Evolutionary conservation across 140 eudicot species (phyloP).

Genomic region (Erigeron philadelphicus): DNA sequence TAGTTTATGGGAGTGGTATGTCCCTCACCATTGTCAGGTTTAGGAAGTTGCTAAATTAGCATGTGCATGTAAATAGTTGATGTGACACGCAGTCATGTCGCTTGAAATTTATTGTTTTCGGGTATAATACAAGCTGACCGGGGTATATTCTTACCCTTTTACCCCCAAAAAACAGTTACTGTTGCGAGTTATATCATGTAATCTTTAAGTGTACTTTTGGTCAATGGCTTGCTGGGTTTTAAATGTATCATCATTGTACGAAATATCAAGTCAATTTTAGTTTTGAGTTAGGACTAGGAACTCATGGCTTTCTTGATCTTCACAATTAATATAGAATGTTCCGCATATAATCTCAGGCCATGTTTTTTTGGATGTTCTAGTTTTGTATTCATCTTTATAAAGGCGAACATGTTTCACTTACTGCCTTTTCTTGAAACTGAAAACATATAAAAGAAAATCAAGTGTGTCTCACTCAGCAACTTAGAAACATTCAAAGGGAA

Average conservation of each 20-base stretch:
- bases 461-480: neutral
- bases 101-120: no score
- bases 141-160: no score
- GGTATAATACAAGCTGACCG: no score
- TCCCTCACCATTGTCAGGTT: no score
- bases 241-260: neutral
- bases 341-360: neutral
- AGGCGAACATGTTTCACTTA: neutral
- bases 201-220: neutral
- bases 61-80: no score
- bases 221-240: conserved; percentile 11
- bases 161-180: no score
- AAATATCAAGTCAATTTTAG: neutral
- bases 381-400: neutral
- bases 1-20: no score
- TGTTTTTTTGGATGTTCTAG: neutral
- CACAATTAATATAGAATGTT: neutral
- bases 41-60: no score
- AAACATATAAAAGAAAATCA: neutral
- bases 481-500: neutral
- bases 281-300: neutral
- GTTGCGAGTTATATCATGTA: conserved; percentile 2
- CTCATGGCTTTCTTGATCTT: neutral
- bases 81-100: no score
- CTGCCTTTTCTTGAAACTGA: no score